phyloP scores from a whole-genome alignment of 1,284 basidiomycete species.

The Rhodotorula mucilaginosa region DNA sequence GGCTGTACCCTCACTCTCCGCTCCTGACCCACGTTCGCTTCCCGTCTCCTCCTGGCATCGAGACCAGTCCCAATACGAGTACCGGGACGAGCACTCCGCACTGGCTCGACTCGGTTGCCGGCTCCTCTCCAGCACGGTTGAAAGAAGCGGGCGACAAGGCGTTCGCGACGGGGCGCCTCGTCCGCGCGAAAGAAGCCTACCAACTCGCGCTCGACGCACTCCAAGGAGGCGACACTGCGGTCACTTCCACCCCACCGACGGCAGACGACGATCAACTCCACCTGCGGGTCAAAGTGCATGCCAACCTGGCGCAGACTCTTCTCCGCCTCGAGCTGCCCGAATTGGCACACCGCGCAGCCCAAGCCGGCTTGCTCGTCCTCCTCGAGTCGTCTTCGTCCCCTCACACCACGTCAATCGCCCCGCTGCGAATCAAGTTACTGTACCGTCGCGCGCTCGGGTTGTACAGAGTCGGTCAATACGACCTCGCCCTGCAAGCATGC shows the following conservation, averaged over 20 bases:
- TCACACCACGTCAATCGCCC: background rate
- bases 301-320: slow-evolving; percentile 20
- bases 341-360: slow-evolving; percentile 4
- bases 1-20: slow-evolving; percentile 13
- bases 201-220: slow-evolving; percentile 14
- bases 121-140: background rate
- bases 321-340: slow-evolving; percentile 13
- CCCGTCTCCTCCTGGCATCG: background rate
- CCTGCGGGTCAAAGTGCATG: slow-evolving; percentile 2
- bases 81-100: background rate
- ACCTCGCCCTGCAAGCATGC: background rate
- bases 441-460: slow-evolving; percentile 16
- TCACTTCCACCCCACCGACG: too few relatives aligned
- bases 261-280: background rate
- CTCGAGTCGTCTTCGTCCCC: background rate
- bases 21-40: background rate
- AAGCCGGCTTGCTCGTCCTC: background rate
- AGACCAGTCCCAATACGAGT: too few relatives aligned
- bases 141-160: slow-evolving; percentile 17
- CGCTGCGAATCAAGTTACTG: slow-evolving; percentile 11
- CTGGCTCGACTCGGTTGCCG: background rate
- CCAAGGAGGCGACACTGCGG: background rate
- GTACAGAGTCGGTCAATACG: slow-evolving; percentile 18
- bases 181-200: slow-evolving; percentile 22
- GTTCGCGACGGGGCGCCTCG: background rate